These are phyloP conservation scores for Jamesozyma spencerorum DNA, from an alignment of 805 yeast species.

Conservation along the genomic window DNA sequence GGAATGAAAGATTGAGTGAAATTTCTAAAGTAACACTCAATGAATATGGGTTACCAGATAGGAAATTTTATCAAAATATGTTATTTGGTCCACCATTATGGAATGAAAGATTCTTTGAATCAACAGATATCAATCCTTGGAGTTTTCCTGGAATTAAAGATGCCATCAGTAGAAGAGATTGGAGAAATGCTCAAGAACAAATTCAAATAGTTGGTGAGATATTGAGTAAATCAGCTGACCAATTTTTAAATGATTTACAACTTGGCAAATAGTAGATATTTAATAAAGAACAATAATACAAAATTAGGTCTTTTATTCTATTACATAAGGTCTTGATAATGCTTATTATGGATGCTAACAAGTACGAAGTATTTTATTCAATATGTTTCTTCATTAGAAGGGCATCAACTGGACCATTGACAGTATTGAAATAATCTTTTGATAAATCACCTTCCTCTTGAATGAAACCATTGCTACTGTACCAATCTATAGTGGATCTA, in stretches of 20 bases:
- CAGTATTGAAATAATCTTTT: conserved; percentile 1
- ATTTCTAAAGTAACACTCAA: conserved; percentile 45
- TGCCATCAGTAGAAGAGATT: conserved; percentile 42
- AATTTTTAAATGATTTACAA: conserved; percentile 19
- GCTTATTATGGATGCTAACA: too few species aligned
- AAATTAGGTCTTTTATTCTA: neutral
- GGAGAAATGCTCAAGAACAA: conserved; percentile 45
- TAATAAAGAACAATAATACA: too few species aligned
- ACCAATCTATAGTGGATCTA: conserved; percentile 41
- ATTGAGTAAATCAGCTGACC: conserved; percentile 23
- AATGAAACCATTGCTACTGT: conserved; percentile 40
- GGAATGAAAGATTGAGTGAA: conserved; percentile 55
- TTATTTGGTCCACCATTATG: conserved; percentile 58
- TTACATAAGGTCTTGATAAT: too few species aligned
- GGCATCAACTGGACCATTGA: conserved; percentile 16
- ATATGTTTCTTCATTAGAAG: conserved; percentile 12
- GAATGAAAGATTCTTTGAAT: conserved; percentile 36
- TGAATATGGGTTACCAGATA: conserved; percentile 34
- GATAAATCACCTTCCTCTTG: conserved; percentile 12
- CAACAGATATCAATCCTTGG: conserved; percentile 23
- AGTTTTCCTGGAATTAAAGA: conserved; percentile 73
- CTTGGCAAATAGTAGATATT: too few species aligned
- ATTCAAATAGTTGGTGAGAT: conserved; percentile 35
- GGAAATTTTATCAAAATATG: conserved; percentile 61
- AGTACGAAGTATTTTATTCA: neutral